Percentiles rank a stretch among this genome's conserved stretches.
phyloP scores from a whole-genome alignment of 164 flowering plant genomes.

The Dillenia turbinata region DNA sequence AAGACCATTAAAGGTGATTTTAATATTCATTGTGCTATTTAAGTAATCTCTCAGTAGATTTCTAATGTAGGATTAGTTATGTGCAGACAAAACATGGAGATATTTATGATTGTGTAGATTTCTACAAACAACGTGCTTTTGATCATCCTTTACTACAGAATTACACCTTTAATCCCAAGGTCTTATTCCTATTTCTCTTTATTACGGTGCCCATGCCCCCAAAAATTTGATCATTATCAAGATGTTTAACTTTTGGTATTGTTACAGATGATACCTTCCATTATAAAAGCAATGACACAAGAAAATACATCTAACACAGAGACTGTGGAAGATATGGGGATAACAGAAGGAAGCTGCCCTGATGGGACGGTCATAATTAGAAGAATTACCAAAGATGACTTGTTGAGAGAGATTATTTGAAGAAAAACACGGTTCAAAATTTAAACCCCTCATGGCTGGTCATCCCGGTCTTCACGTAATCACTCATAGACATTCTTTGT shows the following conservation, averaged over 20 bases:
- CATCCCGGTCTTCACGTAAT: too few species aligned
- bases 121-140: constrained; percentile 22
- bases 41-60: too few species aligned
- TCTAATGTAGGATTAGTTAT: not conserved
- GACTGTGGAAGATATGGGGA: not conserved
- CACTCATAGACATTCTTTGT: too few species aligned
- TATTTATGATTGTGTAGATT: constrained; percentile 18
- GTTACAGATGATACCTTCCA: too few species aligned
- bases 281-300: too few species aligned
- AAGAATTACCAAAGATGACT: constrained; percentile 7
- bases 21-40: not conserved
- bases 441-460: too few species aligned
- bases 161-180: constrained; percentile 8
- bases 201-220: too few species aligned
- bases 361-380: constrained; percentile 11
- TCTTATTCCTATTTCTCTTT: not conserved
- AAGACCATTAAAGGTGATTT: constrained; percentile 12
- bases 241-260: too few species aligned
- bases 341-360: constrained; percentile 7
- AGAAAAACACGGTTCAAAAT: not conserved
- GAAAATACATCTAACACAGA: too few species aligned
- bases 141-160: constrained; percentile 19
- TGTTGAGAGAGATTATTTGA: not conserved
- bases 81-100: constrained; percentile 21
- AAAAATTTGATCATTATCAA: too few species aligned